Evolutionary conservation across 2,329 filamentous ascomycete species (phyloP).

Genomic region (Penicillium italicum): DNA sequence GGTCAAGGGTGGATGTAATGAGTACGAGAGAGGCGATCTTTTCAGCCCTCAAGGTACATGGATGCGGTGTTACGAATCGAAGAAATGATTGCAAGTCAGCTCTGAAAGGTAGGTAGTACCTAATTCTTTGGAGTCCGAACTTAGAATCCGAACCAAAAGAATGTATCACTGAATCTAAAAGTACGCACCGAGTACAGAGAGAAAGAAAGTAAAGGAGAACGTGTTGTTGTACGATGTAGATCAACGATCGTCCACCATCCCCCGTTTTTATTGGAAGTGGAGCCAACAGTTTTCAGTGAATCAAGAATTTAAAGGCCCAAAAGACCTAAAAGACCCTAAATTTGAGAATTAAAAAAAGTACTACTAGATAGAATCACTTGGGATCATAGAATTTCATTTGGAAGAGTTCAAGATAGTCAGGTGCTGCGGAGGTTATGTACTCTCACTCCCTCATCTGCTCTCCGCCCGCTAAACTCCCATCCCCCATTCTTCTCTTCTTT

Average conservation of each 20-base stretch:
- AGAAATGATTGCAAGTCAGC: background rate
- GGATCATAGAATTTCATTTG: background rate
- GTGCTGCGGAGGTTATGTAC: slow-evolving; percentile 7
- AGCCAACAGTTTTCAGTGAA: background rate
- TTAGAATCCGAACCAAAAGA: slow-evolving; percentile 13
- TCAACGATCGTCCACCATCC: slow-evolving; percentile 6
- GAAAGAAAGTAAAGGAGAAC: background rate
- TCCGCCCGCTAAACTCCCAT: slow-evolving; percentile 5
- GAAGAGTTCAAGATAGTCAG: slow-evolving; percentile 8
- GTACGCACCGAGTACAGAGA: background rate
- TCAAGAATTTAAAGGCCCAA: background rate
- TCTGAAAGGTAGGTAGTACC: background rate
- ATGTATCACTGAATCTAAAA: background rate
- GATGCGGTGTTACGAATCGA: background rate
- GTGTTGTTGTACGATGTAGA: slow-evolving; percentile 2
- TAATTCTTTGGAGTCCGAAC: slow-evolving; percentile 1
- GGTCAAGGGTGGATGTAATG: background rate
- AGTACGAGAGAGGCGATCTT: background rate
- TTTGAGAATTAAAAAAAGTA: background rate
- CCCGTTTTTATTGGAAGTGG: slow-evolving; percentile 1
- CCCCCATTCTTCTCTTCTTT: slow-evolving; percentile 7
- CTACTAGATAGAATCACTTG: background rate
- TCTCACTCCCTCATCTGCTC: background rate
- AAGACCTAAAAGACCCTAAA: background rate
- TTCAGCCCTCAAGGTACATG: slow-evolving; percentile 9